Base-by-base conservation (phyloP, 2,329 filamentous ascomycete species). In the Cladosporium sp. region DNA sequence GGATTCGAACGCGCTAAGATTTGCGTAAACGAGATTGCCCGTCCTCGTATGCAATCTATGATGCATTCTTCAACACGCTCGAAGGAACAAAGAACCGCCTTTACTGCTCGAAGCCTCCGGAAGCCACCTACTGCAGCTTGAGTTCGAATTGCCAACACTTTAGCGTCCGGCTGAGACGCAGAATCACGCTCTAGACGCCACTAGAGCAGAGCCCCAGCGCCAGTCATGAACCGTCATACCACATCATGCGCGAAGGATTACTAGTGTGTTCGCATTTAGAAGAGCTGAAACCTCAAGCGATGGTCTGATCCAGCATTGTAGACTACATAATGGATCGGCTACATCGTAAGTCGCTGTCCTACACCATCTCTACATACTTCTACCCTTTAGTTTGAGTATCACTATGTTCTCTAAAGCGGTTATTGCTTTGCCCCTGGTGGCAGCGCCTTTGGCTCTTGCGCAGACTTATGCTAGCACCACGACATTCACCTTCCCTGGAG, bases 401-500 rank as follows among this genome's bases (percentile, higher is more conserved):
- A 50, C 17, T 25, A 50, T 50, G 47, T 50, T 37, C 24, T n/a
- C 28, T 10, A 20, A 17, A 3, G 22, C 49, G 20, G 20, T 39
- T 39, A 4, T 52, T 40, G 20, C 24, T 15, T 24, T 52, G 5
- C 49, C 49, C 15, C 10, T 52, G 15, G 8, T 32, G 35, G 49
- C 36, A 17, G 49, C 49, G 13, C 20, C 49, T 2, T 4, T 34
- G 35, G 49, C 49, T 12, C 49, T 52, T 28, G 49, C 49, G 4
- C 49, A 52, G 24, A 32, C 20, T 9, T 52, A 52, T 10, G 49
- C 49, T 10, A 52, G 49, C 22, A 52, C 49, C 9, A 52, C 49
- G 3, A 52, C 49, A 15, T 52, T 52, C 49, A 22, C 19, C 8
- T 52, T 52, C 8, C 15, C 49, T 15, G 49, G 49, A 22, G 20